Conservation (phyloP, 257 asterid species). For the Capsicum rhomboideum region DNA sequence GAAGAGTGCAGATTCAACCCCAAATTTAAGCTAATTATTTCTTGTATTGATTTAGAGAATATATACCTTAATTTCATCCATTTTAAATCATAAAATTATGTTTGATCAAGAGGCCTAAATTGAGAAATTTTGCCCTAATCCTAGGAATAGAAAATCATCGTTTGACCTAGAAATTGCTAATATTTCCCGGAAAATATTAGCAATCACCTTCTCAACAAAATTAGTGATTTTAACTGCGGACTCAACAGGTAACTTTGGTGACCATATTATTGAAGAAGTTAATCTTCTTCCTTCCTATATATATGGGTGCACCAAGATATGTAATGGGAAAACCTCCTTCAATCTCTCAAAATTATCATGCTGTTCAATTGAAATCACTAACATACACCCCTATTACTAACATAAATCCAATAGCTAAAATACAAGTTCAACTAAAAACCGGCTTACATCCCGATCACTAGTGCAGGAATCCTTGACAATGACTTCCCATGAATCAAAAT, state of each 20-base stretch:
- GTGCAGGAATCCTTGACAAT: constrained; percentile 36
- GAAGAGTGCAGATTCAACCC: no score
- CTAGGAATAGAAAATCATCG: no score
- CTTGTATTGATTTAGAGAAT: no score
- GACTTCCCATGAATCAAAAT: constrained; percentile 49
- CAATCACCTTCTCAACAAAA: no score
- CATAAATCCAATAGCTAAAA: background rate
- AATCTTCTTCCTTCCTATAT: background rate
- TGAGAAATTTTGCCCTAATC: no score
- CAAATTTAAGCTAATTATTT: no score
- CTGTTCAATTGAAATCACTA: background rate
- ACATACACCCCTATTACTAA: background rate
- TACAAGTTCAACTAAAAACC: constrained; percentile 24
- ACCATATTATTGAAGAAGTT: background rate
- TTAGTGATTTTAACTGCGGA: no score
- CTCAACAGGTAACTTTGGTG: background rate
- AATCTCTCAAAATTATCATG: background rate
- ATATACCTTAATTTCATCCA: no score
- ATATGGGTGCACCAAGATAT: background rate
- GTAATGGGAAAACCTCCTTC: background rate
- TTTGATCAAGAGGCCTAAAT: no score
- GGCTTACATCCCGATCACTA: constrained; percentile 12
- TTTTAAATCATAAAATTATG: no score
- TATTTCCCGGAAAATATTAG: no score
- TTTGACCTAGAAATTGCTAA: no score